A percentile compares a stretch with the other conserved stretches of the same genome.
These are phyloP conservation scores for Aspergillus sclerotiicarbonarius DNA, from an alignment of 495 filamentous ascomycete genomes.

Conservation along the genomic window DNA sequence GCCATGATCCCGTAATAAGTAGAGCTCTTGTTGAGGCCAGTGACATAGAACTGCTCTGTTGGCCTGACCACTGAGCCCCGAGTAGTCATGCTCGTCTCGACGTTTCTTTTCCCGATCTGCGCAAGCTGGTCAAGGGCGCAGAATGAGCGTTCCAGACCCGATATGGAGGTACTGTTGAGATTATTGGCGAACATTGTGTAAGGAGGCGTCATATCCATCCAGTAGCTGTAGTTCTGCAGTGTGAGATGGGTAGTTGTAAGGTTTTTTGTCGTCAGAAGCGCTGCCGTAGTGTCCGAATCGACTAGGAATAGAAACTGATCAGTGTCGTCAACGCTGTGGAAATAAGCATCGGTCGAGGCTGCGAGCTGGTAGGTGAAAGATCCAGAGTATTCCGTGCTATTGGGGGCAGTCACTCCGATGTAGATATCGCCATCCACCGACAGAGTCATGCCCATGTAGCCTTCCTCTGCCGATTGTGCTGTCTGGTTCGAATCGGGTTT, in stretches of 20 bases:
- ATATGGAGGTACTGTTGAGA: slow-evolving; percentile 52
- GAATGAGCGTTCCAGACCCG: slow-evolving; percentile 70
- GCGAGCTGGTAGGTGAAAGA: slow-evolving; percentile 76
- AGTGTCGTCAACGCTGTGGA: slow-evolving; percentile 56
- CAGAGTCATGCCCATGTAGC: slow-evolving; percentile 50
- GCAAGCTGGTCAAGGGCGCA: slow-evolving; percentile 67
- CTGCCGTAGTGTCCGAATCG: slow-evolving; percentile 75
- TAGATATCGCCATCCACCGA: slow-evolving; percentile 60
- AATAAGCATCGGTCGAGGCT: slow-evolving; percentile 73
- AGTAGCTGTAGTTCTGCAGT: slow-evolving; percentile 42
- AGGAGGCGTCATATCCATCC: slow-evolving; percentile 59
- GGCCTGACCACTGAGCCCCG: slow-evolving; percentile 60
- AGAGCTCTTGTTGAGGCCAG: slow-evolving; percentile 65
- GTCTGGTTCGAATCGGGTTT: slow-evolving; percentile 42
- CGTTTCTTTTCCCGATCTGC: slow-evolving; percentile 54
- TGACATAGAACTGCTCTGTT: slow-evolving; percentile 83
- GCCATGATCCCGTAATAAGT: slow-evolving; percentile 71
- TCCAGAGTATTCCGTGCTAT: slow-evolving; percentile 54
- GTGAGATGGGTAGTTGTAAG: slow-evolving; percentile 51
- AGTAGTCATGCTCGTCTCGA: slow-evolving; percentile 64
- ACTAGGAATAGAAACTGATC: slow-evolving; percentile 61
- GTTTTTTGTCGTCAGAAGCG: slow-evolving; percentile 73
- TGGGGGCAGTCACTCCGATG: slow-evolving; percentile 69
- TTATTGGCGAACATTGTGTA: slow-evolving; percentile 80
- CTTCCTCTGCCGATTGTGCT: slow-evolving; percentile 47